A percentile compares a stretch with the other conserved stretches of the same genome.
These are phyloP conservation scores for Exophiala sp. DNA, from an alignment of 2,329 filamentous ascomycete species.

Conservation along the genomic window DNA sequence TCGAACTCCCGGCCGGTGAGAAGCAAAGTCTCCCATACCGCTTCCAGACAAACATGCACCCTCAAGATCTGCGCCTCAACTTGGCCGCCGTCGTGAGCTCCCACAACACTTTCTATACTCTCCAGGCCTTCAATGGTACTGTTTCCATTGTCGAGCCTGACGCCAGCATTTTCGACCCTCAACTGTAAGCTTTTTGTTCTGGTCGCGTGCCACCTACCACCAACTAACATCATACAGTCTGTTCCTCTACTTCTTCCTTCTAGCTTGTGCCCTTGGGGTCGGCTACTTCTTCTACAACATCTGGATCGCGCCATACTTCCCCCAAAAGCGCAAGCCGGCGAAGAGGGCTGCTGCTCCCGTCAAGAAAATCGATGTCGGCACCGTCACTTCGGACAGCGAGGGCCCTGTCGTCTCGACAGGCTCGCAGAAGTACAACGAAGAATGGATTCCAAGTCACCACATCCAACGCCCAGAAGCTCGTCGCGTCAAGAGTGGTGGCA, in stretches of 20 bases:
- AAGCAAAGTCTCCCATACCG: constrained; percentile 60
- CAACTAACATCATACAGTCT: constrained; percentile 57
- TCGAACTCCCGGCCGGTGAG: constrained; percentile 71
- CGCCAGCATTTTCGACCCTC: constrained; percentile 87
- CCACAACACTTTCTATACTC: constrained; percentile 60
- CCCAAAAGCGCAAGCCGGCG: constrained; percentile 53
- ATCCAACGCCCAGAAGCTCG: constrained; percentile 76
- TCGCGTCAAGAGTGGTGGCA: constrained; percentile 52
- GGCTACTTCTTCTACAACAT: constrained; percentile 98
- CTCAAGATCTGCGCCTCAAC: constrained; percentile 78
- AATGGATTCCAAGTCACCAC: constrained; percentile 89
- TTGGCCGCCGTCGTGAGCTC: constrained; percentile 68
- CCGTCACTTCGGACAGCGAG: constrained; percentile 66
- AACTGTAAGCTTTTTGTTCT: constrained; percentile 61
- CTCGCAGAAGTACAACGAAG: constrained; percentile 78
- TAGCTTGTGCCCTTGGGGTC: constrained; percentile 70
- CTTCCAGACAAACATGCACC: constrained; percentile 88
- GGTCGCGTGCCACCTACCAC: constrained; percentile 3
- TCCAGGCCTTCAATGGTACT: constrained; percentile 75
- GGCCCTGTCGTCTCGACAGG: constrained; percentile 66
- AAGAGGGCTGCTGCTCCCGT: constrained; percentile 54
- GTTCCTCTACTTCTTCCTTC: constrained; percentile 94
- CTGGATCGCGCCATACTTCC: constrained; percentile 94
- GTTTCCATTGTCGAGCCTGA: constrained; percentile 87
- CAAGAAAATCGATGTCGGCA: constrained; percentile 63